phyloP scores from a whole-genome alignment of 495 filamentous ascomycete genomes.

The Aspergillus avenaceus region DNA sequence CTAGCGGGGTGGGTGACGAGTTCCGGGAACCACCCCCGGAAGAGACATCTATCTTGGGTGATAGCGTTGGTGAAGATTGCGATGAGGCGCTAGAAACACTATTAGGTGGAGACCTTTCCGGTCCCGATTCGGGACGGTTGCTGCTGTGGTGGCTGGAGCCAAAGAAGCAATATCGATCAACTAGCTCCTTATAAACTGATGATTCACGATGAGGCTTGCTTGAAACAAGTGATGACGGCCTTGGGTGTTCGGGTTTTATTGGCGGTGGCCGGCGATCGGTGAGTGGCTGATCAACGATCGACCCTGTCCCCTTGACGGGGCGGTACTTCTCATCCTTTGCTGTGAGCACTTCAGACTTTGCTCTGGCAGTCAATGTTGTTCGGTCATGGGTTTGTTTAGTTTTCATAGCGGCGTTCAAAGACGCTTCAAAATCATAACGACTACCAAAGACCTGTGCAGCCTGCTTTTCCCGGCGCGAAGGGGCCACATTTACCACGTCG shows the following conservation, averaged over 20 bases:
- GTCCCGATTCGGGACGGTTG: conserved; percentile 6
- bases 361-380: conserved; percentile 37
- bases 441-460: conserved; percentile 78
- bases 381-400: conserved; percentile 50
- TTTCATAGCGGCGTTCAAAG: conserved; percentile 78
- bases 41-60: conserved; percentile 14
- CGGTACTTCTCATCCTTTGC: conserved; percentile 7
- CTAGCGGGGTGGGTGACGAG: conserved; percentile 34
- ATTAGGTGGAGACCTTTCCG: conserved; percentile 2
- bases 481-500: conserved; percentile 31
- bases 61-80: conserved; percentile 20
- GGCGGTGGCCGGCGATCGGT: conserved; percentile 14
- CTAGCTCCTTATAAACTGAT: conserved; percentile 83
- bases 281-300: conserved; percentile 15
- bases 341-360: conserved; percentile 23
- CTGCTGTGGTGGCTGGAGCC: conserved; percentile 9
- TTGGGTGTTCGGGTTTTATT: conserved; percentile 21
- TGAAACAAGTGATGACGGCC: conserved; percentile 47
- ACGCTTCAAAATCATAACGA: conserved; percentile 91
- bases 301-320: conserved; percentile 9
- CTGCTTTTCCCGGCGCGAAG: conserved; percentile 52
- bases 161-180: conserved; percentile 82
- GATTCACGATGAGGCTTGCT: conserved; percentile 72
- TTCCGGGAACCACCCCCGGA: conserved; percentile 19
- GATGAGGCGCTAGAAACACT: conserved; percentile 21